Evolutionary conservation across 192 early-diverging fungal species (phyloP).

Genomic region (Kappamyces sp.): DNA sequence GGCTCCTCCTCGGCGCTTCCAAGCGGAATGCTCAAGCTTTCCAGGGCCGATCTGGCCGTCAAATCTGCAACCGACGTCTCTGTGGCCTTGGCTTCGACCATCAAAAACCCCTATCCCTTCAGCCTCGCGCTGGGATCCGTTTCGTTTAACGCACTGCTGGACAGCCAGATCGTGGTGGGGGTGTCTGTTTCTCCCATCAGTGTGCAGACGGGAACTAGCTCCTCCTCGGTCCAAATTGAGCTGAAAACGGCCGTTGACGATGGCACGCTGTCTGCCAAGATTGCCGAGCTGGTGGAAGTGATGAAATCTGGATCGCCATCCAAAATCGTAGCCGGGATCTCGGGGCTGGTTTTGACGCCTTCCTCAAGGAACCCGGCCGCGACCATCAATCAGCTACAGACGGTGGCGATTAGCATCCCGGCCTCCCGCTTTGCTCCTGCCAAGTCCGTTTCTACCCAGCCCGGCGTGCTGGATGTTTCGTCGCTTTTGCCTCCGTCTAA

Average conservation of each 20-base stretch:
- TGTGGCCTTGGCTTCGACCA: slow-evolving; percentile 13
- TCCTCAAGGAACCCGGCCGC: no score
- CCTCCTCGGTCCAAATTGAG: slow-evolving; percentile 10
- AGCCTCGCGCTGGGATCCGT: slow-evolving; percentile 22
- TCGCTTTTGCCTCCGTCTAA: no score
- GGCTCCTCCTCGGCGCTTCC: slow-evolving; percentile 6
- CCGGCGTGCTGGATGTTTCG: no score
- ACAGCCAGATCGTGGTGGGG: slow-evolving; percentile 15
- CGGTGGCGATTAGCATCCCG: no score
- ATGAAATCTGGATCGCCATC: no score
- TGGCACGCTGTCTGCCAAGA: slow-evolving; percentile 19
- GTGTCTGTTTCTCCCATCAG: slow-evolving; percentile 23
- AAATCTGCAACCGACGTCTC: slow-evolving; percentile 12
- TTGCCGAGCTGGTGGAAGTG: slow-evolving; percentile 20
- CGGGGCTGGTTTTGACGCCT: no score
- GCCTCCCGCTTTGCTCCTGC: no score
- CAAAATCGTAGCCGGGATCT: no score
- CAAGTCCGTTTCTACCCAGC: no score
- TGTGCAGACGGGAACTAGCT: slow-evolving; percentile 17
- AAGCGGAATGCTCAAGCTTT: slow-evolving; percentile 21
- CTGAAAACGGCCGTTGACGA: slow-evolving; percentile 21
- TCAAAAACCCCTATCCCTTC: slow-evolving; percentile 25
- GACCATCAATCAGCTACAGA: no score
- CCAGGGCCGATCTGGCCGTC: slow-evolving; percentile 18
- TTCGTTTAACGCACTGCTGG: slow-evolving; percentile 16